Percentiles rank a stretch among this genome's conserved stretches.
These are phyloP conservation scores for Xylaria sp. DNA, from an alignment of 2,329 filamentous ascomycete genomes.

Conservation along the genomic window DNA sequence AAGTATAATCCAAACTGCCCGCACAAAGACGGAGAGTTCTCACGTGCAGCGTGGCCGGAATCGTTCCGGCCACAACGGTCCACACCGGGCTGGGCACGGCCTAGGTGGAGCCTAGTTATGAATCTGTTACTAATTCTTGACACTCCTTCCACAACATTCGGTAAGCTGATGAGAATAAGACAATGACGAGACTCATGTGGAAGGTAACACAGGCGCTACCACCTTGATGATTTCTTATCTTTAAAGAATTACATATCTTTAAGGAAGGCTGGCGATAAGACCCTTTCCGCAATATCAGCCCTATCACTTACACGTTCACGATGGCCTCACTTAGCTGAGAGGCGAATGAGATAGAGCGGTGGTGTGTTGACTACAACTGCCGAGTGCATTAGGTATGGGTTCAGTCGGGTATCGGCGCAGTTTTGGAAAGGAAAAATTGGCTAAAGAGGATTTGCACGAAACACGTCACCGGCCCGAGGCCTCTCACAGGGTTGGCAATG, in stretches of 20 bases:
- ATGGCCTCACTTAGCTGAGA: conserved; percentile 16
- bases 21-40: conserved; percentile 17
- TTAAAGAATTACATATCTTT: background rate
- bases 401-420: conserved; percentile 13
- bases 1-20: background rate
- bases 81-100: conserved; percentile 30
- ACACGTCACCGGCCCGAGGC: conserved; percentile 33
- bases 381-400: background rate
- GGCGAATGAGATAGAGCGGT: background rate
- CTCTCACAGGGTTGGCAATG: conserved; percentile 34
- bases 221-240: background rate
- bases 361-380: background rate
- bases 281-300: background rate
- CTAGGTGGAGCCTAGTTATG: conserved; percentile 21
- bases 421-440: conserved; percentile 10
- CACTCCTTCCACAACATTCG: conserved; percentile 11
- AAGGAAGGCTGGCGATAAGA: background rate
- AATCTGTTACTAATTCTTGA: conserved; percentile 32
- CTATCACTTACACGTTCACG: conserved; percentile 11
- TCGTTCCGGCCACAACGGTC: conserved; percentile 37
- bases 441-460: conserved; percentile 16
- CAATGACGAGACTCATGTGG: background rate
- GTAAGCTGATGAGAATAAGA: background rate
- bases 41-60: conserved; percentile 38
- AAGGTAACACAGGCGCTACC: background rate